Conservation (phyloP, 176 grass and related monocot species). For the Tuctoria greenei region DNA sequence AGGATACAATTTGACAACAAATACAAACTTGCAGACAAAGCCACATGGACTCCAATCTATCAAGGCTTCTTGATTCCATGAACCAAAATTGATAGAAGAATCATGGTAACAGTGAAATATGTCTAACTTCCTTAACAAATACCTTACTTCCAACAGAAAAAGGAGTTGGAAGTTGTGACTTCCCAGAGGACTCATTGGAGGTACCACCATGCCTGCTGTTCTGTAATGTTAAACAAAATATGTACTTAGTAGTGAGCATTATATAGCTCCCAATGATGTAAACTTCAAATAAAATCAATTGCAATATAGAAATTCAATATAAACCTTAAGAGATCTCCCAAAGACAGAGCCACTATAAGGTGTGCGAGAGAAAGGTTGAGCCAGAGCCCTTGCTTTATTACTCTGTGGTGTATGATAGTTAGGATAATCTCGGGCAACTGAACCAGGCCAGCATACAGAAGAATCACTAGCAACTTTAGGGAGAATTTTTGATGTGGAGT, state of each 20-base stretch:
- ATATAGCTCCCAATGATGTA: neutral
- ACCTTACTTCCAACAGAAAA: conserved; percentile 58
- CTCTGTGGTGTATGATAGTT: conserved; percentile 56
- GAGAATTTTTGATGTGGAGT: conserved; percentile 31
- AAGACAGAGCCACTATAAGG: conserved; percentile 54
- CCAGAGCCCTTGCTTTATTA: conserved; percentile 42
- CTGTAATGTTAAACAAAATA: conserved; percentile 33
- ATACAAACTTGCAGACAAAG: conserved; percentile 3
- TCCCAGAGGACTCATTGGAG: conserved; percentile 28
- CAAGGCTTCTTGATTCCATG: neutral
- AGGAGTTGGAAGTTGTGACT: conserved; percentile 32
- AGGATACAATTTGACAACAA: conserved; percentile 6
- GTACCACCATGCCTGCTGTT: conserved; percentile 16
- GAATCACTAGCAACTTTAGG: conserved; percentile 34
- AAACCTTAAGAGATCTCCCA: conserved; percentile 45
- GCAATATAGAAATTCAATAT: conserved; percentile 1
- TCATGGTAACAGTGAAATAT: conserved; percentile 19
- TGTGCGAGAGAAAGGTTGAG: conserved; percentile 22
- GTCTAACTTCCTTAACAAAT: conserved; percentile 12
- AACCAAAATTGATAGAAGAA: conserved; percentile 30
- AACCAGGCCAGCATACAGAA: conserved; percentile 48
- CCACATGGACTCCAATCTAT: neutral
- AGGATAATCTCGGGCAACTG: conserved; percentile 34
- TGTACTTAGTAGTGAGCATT: conserved; percentile 19
- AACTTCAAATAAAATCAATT: conserved; percentile 28